phyloP scores from a whole-genome alignment of 108 stramenopile genomes.

The Cyclotella sp. region DNA sequence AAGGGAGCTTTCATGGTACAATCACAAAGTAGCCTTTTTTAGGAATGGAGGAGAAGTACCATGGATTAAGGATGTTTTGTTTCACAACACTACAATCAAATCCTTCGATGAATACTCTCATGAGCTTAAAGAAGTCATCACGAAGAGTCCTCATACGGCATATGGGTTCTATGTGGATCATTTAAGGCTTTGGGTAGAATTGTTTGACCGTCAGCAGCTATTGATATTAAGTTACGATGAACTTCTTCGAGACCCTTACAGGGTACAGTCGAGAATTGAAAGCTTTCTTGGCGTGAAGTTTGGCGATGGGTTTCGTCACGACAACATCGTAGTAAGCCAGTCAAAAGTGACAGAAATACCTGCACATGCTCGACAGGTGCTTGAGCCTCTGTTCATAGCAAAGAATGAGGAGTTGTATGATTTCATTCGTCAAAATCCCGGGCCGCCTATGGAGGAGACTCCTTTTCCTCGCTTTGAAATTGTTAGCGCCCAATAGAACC shows the following conservation, averaged over 20 bases:
- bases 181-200: conserved; percentile 25
- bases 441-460: conserved; percentile 40
- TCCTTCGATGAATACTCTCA: conserved; percentile 39
- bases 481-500: no score
- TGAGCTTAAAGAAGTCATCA: background rate
- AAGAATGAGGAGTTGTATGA: conserved; percentile 38
- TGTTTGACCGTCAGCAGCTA: conserved; percentile 35
- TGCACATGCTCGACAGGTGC: background rate
- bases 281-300: conserved; percentile 24
- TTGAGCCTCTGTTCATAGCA: conserved; percentile 4
- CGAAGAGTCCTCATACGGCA: background rate
- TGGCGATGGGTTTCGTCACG: background rate
- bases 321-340: background rate
- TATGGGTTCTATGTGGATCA: conserved; percentile 26
- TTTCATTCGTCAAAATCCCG: conserved; percentile 21
- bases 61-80: background rate
- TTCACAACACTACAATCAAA: conserved; percentile 9
- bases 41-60: conserved; percentile 4
- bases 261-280: conserved; percentile 20
- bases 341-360: conserved; percentile 7
- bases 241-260: conserved; percentile 22
- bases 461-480: conserved; percentile 37
- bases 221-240: conserved; percentile 41
- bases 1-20: conserved; percentile 48
- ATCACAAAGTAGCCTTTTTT: conserved; percentile 20